Evolutionary conservation across 2,329 filamentous ascomycete species (phyloP), one percentile per base, ranked within the genome.

Genomic region (Seiridium unicorne): DNA sequence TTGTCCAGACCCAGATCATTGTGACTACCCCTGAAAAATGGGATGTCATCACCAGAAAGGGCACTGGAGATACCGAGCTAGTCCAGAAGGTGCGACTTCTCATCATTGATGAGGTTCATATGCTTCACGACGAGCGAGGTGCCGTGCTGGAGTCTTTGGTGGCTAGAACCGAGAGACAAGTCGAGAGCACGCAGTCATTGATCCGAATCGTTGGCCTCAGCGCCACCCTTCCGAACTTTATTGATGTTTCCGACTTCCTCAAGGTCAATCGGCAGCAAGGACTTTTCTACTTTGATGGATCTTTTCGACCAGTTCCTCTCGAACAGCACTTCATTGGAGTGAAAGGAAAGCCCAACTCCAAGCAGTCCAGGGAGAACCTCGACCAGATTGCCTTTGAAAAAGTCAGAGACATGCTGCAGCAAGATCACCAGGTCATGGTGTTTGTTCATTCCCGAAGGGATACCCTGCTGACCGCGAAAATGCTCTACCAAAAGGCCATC

Each of bases 11-110:
- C 0, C 95, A 99, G 72, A 95, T 99, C 66, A 97, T 99, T 62
- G 95, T 99, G 55, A 99, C 96, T 0, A 99, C 95, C 0, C 95
- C 95, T 42, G 95, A 99, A 77, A 99, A 99, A 76, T 99, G 96
- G 96, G 95, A 99, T 73, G 95, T 99, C 1, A 92, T 99, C 4
- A 99, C 95, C 3, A 85, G 95, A 62, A 99, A 98, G 76, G 96
- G 94, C 60, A 98, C 93, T 1, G 95, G 96, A 13, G 95, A 99
- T 72, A 98, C 95, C 0, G 95, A 98, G 72, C 84, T 99, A 3
- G 96, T 99, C 11, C 95, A 99, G 69, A 99, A 99, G 73, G 95
- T 99, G 32, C 88, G 94, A 9, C 81, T 99, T 2, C 84, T 99
- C 62, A 98, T 99, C 69, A 98, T 99, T 63, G 95, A 99, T 74